phyloP scores from a whole-genome alignment of 257 asterid species.

The Nicotiana tabacum region DNA sequence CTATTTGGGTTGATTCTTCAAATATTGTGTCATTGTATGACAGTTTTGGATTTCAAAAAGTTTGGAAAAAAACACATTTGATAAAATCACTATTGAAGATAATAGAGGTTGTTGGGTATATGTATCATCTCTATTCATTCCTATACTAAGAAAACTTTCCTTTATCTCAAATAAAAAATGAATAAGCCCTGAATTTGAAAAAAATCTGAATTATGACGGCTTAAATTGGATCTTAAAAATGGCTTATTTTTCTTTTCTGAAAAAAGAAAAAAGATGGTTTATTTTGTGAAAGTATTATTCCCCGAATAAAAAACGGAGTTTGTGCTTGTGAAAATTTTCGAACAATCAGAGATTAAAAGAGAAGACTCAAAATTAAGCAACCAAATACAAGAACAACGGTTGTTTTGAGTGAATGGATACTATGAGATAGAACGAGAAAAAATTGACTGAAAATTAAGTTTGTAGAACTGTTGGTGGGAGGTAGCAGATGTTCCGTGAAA shows the following conservation, averaged over 20 bases:
- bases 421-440: not conserved
- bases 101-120: no score
- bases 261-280: no score
- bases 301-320: rapidly evolving
- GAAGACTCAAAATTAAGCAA: not conserved
- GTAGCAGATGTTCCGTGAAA: no score
- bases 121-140: not conserved
- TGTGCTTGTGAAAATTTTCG: not conserved
- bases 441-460: not conserved
- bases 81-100: not conserved
- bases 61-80: not conserved
- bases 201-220: not conserved
- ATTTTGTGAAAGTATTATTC: not conserved
- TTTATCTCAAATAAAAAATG: not conserved
- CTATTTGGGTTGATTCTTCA: no score
- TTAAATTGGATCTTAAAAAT: not conserved
- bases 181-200: not conserved
- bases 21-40: not conserved
- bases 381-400: no score
- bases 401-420: not conserved
- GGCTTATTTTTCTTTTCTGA: no score
- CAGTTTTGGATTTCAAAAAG: not conserved
- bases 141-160: not conserved
- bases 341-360: not conserved
- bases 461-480: rapidly evolving